A percentile compares a stretch with the other conserved stretches of the same genome.
Conservation (phyloP, 2,329 filamentous ascomycete genomes). For the Chrysosporium keratinophilum region DNA sequence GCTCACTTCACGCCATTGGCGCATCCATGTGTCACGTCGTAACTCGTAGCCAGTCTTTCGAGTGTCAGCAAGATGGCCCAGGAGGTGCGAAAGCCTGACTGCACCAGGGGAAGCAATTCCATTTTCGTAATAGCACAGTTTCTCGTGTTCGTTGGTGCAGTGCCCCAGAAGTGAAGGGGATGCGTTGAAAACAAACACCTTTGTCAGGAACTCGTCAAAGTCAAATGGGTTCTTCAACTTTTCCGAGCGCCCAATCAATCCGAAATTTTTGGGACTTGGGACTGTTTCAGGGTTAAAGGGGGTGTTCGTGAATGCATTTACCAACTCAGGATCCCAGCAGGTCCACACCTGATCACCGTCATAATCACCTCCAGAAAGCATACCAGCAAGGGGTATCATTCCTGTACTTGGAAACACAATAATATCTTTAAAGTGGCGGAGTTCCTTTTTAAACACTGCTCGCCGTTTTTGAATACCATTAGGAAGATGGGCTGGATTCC, state of each 20-base stretch:
- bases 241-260: slow-evolving; percentile 38
- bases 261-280: slow-evolving; percentile 35
- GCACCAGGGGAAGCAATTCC: slow-evolving; percentile 28
- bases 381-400: slow-evolving; percentile 44
- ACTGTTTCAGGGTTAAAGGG: slow-evolving; percentile 30
- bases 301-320: slow-evolving; percentile 44
- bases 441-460: slow-evolving; percentile 41
- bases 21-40: slow-evolving; percentile 30
- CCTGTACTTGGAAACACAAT: slow-evolving; percentile 49
- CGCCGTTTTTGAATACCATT: slow-evolving; percentile 50
- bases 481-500: slow-evolving; percentile 47
- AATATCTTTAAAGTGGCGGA: slow-evolving; percentile 47
- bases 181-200: slow-evolving; percentile 41
- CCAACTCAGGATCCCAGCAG: slow-evolving; percentile 48
- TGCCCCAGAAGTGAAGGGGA: slow-evolving; percentile 41
- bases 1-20: slow-evolving; percentile 28
- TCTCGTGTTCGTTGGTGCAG: slow-evolving; percentile 44
- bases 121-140: slow-evolving; percentile 47
- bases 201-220: slow-evolving; percentile 33
- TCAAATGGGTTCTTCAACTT: slow-evolving; percentile 33
- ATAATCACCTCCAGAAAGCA: slow-evolving; percentile 55
- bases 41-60: slow-evolving; percentile 38
- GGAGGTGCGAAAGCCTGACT: slow-evolving; percentile 32
- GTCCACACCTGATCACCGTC: slow-evolving; percentile 54
- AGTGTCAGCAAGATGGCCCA: slow-evolving; percentile 39